Evolutionary conservation across 768 basidiomycete species (phyloP).

Genomic region (Sistotremastrum suecicum): DNA sequence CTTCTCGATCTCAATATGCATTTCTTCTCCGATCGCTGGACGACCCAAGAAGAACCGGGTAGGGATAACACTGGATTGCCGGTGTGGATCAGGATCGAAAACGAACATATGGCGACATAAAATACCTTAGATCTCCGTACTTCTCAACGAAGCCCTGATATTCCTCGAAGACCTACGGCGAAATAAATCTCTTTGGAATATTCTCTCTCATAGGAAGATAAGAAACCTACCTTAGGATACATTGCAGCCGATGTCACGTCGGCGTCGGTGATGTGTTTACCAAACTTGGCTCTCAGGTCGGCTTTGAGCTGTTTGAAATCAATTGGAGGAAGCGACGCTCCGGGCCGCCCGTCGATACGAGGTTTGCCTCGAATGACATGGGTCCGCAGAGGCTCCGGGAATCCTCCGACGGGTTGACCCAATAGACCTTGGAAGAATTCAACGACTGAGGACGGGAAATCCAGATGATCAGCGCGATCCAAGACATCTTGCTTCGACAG

Average conservation of each 20-base stretch:
- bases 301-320: conserved; percentile 96
- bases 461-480: conserved; percentile 73
- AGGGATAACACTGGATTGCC: conserved; percentile 61
- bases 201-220: conserved; percentile 2
- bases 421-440: conserved; percentile 99
- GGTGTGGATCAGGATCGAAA: conserved; percentile 6
- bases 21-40: conserved; percentile 85
- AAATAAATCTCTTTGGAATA: neutral
- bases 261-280: conserved; percentile 83
- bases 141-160: conserved; percentile 90
- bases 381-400: conserved; percentile 92
- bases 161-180: conserved; percentile 82
- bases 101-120: conserved; percentile 5
- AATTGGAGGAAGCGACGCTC: conserved; percentile 71
- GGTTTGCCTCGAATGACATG: conserved; percentile 88
- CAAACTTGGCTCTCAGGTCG: conserved; percentile 85
- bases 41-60: conserved; percentile 96
- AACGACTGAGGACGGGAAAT: conserved; percentile 94
- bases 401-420: conserved; percentile 94
- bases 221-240: conserved; percentile 76
- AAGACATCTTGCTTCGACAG: conserved; percentile 79
- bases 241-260: conserved; percentile 95
- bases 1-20: conserved; percentile 91
- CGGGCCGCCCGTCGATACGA: conserved; percentile 88
- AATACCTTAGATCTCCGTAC: conserved; percentile 86